Evolutionary conservation across 2,329 filamentous ascomycete genomes (phyloP).

Genomic region (Phialophora expanda): DNA sequence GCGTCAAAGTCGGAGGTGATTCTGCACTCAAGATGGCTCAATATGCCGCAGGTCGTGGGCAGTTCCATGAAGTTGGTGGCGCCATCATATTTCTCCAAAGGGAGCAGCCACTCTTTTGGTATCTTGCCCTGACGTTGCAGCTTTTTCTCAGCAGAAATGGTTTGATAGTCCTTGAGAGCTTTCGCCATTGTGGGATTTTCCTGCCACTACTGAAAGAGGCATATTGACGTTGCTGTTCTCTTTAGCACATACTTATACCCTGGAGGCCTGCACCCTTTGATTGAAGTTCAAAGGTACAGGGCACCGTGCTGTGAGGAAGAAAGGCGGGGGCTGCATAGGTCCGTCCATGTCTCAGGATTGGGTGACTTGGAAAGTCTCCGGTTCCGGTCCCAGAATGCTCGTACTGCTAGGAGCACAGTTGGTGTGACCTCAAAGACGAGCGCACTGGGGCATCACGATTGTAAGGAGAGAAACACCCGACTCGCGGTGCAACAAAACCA

Average conservation of each 20-base stretch:
- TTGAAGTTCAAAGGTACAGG: no score
- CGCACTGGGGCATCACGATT: no score
- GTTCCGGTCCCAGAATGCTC: conserved; percentile 17
- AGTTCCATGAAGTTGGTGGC: conserved; percentile 44
- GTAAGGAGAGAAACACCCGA: no score
- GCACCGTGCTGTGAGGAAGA: no score
- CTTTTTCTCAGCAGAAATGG: conserved; percentile 29
- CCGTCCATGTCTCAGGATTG: not conserved
- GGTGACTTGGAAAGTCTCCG: conserved; percentile 9
- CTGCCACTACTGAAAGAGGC: not conserved
- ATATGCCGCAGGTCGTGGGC: conserved; percentile 51
- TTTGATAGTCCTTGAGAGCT: conserved; percentile 14
- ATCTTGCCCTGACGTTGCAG: conserved; percentile 27
- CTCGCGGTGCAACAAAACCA: no score
- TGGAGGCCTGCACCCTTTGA: no score
- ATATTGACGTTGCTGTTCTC: not conserved
- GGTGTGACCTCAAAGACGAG: not conserved
- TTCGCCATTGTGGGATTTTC: conserved; percentile 6
- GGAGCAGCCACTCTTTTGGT: conserved; percentile 42
- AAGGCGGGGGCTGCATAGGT: no score
- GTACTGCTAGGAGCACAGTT: not conserved
- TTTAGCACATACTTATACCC: conserved; percentile 17
- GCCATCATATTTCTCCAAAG: conserved; percentile 18
- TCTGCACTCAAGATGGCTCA: conserved; percentile 50
- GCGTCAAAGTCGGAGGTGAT: conserved; percentile 58